A percentile compares a stretch with the other conserved stretches of the same genome.
Conservation (phyloP, 1,284 basidiomycete species). For the Ceratobasidium theobromae region DNA sequence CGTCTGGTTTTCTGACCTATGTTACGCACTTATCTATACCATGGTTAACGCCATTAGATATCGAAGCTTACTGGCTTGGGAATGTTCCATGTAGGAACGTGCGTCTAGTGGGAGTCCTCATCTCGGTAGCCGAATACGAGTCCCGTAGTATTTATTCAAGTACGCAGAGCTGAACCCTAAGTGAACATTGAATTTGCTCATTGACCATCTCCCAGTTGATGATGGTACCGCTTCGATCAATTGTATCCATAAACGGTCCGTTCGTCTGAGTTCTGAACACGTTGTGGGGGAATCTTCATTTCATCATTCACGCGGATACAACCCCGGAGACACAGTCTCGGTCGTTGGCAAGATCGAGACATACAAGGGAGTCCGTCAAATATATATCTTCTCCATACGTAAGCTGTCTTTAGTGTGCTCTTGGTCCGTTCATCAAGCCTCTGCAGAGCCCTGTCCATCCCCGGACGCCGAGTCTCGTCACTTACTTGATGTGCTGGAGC, state of each 20-base stretch:
- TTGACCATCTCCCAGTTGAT: slow-evolving; percentile 4
- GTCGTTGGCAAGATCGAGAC: slow-evolving; percentile 17
- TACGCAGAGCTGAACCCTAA: background rate
- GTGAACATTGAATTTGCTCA: background rate
- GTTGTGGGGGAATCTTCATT: slow-evolving; percentile 2
- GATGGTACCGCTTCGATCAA: slow-evolving; percentile 28
- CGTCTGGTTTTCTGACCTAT: background rate
- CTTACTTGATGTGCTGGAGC: slow-evolving; percentile 17
- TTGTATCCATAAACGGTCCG: slow-evolving; percentile 13
- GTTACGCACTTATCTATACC: background rate
- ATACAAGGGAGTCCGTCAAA: slow-evolving; percentile 2
- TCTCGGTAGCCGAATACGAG: slow-evolving; percentile 16
- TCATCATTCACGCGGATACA: background rate
- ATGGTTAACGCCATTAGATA: background rate
- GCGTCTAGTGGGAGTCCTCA: slow-evolving; percentile 12
- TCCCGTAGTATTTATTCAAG: slow-evolving; percentile 24
- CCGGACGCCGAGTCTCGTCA: slow-evolving; percentile 24
- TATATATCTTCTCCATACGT: slow-evolving; percentile 23
- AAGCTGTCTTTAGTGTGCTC: background rate
- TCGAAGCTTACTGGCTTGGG: slow-evolving; percentile 26
- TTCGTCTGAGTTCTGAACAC: background rate
- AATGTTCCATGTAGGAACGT: slow-evolving; percentile 21
- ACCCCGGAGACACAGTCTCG: slow-evolving; percentile 17
- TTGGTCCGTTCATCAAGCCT: background rate
- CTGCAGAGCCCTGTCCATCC: slow-evolving; percentile 3